These are phyloP conservation scores for Colletotrichum somersetense DNA, from an alignment of 2,329 filamentous ascomycete species.

Conservation along the genomic window DNA sequence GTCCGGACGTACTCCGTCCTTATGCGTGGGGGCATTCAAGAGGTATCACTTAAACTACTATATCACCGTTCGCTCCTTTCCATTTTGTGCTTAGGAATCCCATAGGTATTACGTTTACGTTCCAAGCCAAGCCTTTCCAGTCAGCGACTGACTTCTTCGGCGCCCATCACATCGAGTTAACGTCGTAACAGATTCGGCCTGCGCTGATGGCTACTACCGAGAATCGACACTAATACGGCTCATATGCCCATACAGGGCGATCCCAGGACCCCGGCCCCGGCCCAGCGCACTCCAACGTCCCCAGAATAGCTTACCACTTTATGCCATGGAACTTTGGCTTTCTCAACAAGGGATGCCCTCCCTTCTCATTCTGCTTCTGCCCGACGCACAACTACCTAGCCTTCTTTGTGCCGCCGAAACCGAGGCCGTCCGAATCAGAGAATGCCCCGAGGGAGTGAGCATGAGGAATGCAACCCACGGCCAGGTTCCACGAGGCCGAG, in stretches of 20 bases:
- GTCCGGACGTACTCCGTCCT: background rate
- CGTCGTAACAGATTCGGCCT: conserved; percentile 22
- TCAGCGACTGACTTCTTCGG: background rate
- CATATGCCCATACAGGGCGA: conserved; percentile 25
- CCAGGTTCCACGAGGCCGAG: background rate
- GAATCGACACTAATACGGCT: conserved; percentile 29
- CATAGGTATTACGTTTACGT: background rate
- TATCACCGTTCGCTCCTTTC: background rate
- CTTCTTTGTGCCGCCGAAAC: conserved; percentile 8
- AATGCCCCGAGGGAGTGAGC: background rate
- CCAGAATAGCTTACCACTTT: conserved; percentile 26
- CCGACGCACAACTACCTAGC: background rate
- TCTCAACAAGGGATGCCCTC: conserved; percentile 6
- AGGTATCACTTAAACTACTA: background rate
- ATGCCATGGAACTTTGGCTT: conserved; percentile 21
- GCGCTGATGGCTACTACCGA: conserved; percentile 31
- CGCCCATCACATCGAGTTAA: background rate
- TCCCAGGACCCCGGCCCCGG: conserved; percentile 19
- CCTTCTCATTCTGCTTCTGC: background rate
- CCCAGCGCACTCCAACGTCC: conserved; percentile 13
- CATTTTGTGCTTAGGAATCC: background rate
- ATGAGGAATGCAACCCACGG: conserved; percentile 24
- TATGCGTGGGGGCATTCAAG: conserved; percentile 4
- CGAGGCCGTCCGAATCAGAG: conserved; percentile 17
- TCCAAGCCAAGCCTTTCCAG: background rate